Percentiles rank a stretch among this genome's conserved stretches.
These are phyloP conservation scores for Vitis rupestris DNA, from an alignment of 164 flowering plant genomes.

Conservation along the genomic window DNA sequence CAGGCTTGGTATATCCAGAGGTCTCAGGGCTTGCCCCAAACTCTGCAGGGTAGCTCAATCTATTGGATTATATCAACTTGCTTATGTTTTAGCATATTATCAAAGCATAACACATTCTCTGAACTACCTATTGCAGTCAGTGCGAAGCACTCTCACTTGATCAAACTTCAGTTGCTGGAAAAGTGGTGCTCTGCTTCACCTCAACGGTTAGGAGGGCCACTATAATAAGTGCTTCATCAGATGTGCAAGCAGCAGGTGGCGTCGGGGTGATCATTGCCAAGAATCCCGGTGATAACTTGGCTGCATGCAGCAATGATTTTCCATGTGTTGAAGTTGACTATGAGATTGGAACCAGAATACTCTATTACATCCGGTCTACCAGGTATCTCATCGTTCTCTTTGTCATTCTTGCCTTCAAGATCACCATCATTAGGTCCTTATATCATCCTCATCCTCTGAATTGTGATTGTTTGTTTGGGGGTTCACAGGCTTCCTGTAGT, in stretches of 20 bases:
- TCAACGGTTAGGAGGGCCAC: constrained; percentile 3
- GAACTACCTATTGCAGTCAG: background rate
- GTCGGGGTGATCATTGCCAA: constrained; percentile 22
- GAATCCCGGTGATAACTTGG: background rate
- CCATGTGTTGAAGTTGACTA: constrained; percentile 28
- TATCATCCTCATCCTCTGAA: background rate
- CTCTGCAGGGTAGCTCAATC: constrained; percentile 19
- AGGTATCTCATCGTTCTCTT: constrained; percentile 16
- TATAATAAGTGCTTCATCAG: constrained; percentile 8
- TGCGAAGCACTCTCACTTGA: too few species aligned
- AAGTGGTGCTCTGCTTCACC: constrained; percentile 20
- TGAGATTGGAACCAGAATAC: constrained; percentile 36
- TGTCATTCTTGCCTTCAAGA: background rate
- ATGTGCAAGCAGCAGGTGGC: constrained; percentile 21
- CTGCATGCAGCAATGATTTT: background rate
- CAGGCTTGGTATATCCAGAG: constrained; percentile 28
- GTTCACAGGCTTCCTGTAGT: constrained; percentile 30
- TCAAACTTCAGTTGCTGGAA: constrained; percentile 18
- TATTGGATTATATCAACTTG: background rate
- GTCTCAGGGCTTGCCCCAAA: constrained; percentile 8
- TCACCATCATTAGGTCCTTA: background rate
- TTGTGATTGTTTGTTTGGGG: background rate
- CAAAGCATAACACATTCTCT: background rate
- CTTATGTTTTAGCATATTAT: background rate
- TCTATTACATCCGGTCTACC: constrained; percentile 33